Conservation (phyloP, 352 stramenopile species). For the Aphanomyces stellatus region DNA sequence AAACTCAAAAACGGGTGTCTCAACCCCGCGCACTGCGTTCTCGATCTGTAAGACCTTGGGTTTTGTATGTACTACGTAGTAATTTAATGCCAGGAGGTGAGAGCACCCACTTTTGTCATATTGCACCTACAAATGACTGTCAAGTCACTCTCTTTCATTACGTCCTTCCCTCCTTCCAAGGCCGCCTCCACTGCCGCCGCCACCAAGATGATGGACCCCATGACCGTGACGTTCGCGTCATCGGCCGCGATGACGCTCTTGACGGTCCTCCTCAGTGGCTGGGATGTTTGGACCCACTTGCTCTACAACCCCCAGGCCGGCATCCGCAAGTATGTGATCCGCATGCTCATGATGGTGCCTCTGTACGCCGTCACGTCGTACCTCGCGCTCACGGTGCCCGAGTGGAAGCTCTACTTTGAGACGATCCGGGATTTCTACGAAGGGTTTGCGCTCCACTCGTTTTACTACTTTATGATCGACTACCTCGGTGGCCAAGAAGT, state of each 20-base stretch:
- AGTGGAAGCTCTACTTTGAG: constrained; percentile 26
- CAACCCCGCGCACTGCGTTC: too few relatives aligned
- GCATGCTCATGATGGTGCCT: constrained; percentile 49
- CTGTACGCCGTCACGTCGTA: constrained; percentile 37
- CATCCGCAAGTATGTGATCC: constrained; percentile 32
- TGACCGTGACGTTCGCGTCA: constrained; percentile 16
- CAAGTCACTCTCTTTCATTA: too few relatives aligned
- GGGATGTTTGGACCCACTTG: constrained; percentile 16
- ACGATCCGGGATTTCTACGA: constrained; percentile 38
- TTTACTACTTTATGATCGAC: constrained; percentile 40
- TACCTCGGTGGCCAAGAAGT: constrained; percentile 27
- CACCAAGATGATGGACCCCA: constrained; percentile 7
- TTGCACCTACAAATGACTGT: too few relatives aligned
- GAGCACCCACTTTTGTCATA: too few relatives aligned
- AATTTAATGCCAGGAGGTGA: too few relatives aligned
- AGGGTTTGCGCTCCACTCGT: constrained; percentile 45
- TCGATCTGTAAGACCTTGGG: too few relatives aligned
- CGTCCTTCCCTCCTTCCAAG: too few relatives aligned
- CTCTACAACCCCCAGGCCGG: constrained; percentile 16
- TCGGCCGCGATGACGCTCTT: constrained; percentile 20
- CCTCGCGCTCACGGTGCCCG: constrained; percentile 22
- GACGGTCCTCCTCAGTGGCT: constrained; percentile 17
- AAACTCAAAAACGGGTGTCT: too few relatives aligned
- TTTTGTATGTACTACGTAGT: too few relatives aligned
- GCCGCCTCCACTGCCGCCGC: too few relatives aligned